Percentiles rank a stretch among this genome's conserved stretches.
phyloP scores from a whole-genome alignment of 2,329 filamentous ascomycete genomes.

The Cladosporium sphaerospermum region DNA sequence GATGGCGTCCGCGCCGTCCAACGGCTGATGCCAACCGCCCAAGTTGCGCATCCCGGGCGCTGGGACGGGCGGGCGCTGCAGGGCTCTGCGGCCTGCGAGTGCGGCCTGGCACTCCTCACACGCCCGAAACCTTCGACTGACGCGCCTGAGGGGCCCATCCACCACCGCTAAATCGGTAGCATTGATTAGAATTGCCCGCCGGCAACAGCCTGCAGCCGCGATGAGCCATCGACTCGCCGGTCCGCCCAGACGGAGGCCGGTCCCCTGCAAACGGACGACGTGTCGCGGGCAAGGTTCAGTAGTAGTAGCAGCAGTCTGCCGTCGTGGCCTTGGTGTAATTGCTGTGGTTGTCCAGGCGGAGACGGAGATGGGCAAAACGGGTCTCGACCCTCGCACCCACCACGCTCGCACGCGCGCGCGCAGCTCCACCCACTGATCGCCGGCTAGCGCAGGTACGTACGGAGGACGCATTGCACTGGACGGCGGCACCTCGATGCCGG shows the following conservation, averaged over 20 bases:
- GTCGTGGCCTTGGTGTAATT: too few relatives aligned
- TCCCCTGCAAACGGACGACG: background rate
- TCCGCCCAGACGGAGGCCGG: background rate
- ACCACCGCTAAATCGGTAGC: background rate
- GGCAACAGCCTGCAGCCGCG: conserved; percentile 1
- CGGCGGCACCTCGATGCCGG: too few relatives aligned
- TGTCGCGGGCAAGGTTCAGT: background rate
- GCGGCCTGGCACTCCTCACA: background rate
- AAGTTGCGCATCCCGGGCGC: conserved; percentile 1
- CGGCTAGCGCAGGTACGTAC: conserved; percentile 9
- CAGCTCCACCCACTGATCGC: background rate
- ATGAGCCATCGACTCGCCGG: background rate
- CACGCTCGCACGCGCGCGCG: background rate
- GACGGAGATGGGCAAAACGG: background rate
- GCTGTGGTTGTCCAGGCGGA: too few relatives aligned
- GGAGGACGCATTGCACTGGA: too few relatives aligned
- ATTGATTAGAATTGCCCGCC: background rate
- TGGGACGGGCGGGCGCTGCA: background rate
- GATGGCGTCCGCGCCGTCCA: conserved; percentile 2
- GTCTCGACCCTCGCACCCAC: background rate
- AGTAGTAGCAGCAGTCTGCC: too few relatives aligned
- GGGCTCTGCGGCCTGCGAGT: too few relatives aligned
- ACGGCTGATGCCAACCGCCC: conserved; percentile 4
- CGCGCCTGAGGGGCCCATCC: too few relatives aligned
- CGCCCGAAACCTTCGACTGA: conserved; percentile 2